Conservation (phyloP, 495 filamentous ascomycete species). For the Tuber indicum region DNA sequence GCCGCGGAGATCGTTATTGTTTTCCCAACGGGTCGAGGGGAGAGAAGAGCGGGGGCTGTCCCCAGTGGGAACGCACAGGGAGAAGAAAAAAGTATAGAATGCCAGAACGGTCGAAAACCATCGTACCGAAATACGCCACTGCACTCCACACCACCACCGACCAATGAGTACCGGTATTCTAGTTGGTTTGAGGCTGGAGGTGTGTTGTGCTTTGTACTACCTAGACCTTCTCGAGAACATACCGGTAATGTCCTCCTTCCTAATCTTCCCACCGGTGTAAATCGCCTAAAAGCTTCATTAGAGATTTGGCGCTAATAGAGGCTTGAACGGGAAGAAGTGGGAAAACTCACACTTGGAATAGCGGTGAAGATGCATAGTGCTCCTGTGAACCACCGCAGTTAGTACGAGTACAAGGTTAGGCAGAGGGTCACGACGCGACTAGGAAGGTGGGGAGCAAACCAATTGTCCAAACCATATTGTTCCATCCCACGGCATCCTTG, state of each 20-base stretch:
- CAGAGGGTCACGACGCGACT: neutral
- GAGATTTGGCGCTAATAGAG: neutral
- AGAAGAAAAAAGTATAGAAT: neutral
- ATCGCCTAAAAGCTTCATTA: constrained; percentile 20
- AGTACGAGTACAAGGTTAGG: constrained; percentile 3
- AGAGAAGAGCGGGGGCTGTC: neutral
- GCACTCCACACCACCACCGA: neutral
- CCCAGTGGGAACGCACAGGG: neutral
- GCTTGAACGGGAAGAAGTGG: neutral
- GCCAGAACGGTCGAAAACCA: neutral
- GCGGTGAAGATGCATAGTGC: constrained; percentile 21
- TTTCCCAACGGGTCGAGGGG: neutral
- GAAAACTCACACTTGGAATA: constrained; percentile 25
- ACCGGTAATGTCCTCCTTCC: constrained; percentile 10
- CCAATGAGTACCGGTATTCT: neutral
- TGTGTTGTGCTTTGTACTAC: neutral
- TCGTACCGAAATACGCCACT: neutral
- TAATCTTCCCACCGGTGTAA: constrained; percentile 33
- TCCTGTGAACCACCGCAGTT: constrained; percentile 11
- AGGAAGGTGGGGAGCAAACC: constrained; percentile 31
- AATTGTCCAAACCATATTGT: constrained; percentile 54
- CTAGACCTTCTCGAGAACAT: constrained; percentile 5
- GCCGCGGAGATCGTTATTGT: neutral
- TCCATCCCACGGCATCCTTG: constrained; percentile 55
- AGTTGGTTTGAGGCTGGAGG: neutral